Evolutionary conservation across 2,329 filamentous ascomycete species (phyloP).

Genomic region (Stagonosporopsis chrysanthemi): DNA sequence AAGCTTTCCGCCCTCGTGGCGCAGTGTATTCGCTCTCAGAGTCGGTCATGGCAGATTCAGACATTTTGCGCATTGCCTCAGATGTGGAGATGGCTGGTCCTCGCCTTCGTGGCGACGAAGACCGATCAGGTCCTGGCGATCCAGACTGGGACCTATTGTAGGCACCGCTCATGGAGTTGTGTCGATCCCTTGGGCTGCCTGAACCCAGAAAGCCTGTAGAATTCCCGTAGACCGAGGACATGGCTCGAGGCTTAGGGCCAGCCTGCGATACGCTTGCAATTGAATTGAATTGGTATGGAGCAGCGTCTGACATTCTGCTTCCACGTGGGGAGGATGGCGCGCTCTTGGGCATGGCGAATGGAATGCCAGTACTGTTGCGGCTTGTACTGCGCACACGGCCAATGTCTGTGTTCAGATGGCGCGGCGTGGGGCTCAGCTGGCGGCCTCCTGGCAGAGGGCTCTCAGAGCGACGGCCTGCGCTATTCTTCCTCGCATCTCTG

Average conservation of each 20-base stretch:
- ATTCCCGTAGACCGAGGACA: slow-evolving; percentile 53
- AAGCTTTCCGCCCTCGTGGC: slow-evolving; percentile 56
- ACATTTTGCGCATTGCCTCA: slow-evolving; percentile 21
- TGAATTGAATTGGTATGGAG: slow-evolving; percentile 53
- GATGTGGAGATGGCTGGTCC: slow-evolving; percentile 13
- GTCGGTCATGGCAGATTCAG: slow-evolving; percentile 20
- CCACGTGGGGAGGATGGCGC: slow-evolving; percentile 41
- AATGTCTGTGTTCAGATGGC: slow-evolving; percentile 60
- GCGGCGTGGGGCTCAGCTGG: slow-evolving; percentile 66
- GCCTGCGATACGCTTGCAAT: slow-evolving; percentile 55
- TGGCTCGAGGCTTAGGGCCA: slow-evolving; percentile 51
- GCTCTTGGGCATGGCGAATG: slow-evolving; percentile 33
- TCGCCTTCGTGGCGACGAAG: slow-evolving; percentile 45
- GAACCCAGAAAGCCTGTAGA: slow-evolving; percentile 32
- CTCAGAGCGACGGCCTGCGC: slow-evolving; percentile 31
- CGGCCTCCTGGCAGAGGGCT: slow-evolving; percentile 50
- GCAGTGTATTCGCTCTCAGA: slow-evolving; percentile 13
- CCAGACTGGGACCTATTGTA: slow-evolving; percentile 49
- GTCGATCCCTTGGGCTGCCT: slow-evolving; percentile 43
- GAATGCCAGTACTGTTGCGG: slow-evolving; percentile 41
- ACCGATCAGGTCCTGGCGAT: slow-evolving; percentile 48
- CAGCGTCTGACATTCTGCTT: slow-evolving; percentile 46
- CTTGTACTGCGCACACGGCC: slow-evolving; percentile 40
- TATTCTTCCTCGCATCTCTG: slow-evolving; percentile 58
- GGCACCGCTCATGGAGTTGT: slow-evolving; percentile 50